Percentiles rank a stretch among this genome's conserved stretches.
phyloP scores from a whole-genome alignment of 2,329 filamentous ascomycete species.

The Exophiala phaeomuriformis region DNA sequence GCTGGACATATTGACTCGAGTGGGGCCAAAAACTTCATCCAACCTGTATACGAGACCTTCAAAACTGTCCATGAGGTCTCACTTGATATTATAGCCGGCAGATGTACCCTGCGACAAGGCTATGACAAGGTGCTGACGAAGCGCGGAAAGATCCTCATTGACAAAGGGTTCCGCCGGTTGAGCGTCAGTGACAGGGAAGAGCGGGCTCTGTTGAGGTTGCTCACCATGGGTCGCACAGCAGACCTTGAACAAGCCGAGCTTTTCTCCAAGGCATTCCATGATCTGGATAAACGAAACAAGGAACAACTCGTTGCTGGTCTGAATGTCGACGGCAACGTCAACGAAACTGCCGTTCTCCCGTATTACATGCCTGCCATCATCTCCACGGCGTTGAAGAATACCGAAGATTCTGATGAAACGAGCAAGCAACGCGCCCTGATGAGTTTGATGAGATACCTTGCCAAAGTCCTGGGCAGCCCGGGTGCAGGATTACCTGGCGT shows the following conservation, averaged over 20 bases:
- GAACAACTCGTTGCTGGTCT: conserved; percentile 29
- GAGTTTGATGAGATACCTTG: conserved; percentile 30
- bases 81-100: conserved; percentile 28
- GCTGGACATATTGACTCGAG: conserved; percentile 33
- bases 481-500: conserved; percentile 3
- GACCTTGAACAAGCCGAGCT: conserved; percentile 29
- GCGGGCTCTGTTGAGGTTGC: conserved; percentile 33
- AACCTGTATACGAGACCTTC: conserved; percentile 33
- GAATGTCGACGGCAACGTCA: conserved; percentile 33
- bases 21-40: conserved; percentile 31
- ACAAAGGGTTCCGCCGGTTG: conserved; percentile 29
- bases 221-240: conserved; percentile 35
- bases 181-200: conserved; percentile 27
- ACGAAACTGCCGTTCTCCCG: conserved; percentile 33
- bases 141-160: conserved; percentile 28
- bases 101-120: conserved; percentile 27
- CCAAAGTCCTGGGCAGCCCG: conserved; percentile 26
- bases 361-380: conserved; percentile 37
- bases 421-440: conserved; percentile 25
- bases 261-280: conserved; percentile 29
- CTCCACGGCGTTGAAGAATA: conserved; percentile 29
- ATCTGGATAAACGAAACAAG: conserved; percentile 22
- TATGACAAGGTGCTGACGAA: conserved; percentile 33
- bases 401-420: conserved; percentile 19
- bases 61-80: conserved; percentile 30